These are phyloP conservation scores for Orbilia javanica DNA, from an alignment of 2,329 filamentous ascomycete genomes.

Conservation along the genomic window DNA sequence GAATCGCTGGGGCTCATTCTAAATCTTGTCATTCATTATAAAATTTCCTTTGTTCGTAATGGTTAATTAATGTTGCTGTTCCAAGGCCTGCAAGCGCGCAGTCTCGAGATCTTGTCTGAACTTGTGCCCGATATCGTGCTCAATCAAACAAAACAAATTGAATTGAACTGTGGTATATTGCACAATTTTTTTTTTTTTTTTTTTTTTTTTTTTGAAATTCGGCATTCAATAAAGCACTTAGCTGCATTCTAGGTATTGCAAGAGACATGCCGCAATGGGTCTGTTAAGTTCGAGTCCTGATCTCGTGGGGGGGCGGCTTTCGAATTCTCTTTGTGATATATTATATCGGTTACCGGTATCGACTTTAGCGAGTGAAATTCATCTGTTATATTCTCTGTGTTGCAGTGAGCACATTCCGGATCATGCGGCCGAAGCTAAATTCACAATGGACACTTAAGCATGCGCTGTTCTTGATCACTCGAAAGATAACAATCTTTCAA, in stretches of 20 bases:
- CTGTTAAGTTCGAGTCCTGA: background rate
- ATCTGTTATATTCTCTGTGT: background rate
- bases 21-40: background rate
- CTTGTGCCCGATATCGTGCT: background rate
- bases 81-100: background rate
- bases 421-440: too few relatives aligned
- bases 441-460: background rate
- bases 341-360: background rate
- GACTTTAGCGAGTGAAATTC: background rate
- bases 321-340: too few relatives aligned
- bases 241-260: too few relatives aligned
- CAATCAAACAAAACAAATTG: too few relatives aligned
- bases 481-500: background rate
- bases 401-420: too few relatives aligned
- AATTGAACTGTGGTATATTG: background rate
- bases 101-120: too few relatives aligned
- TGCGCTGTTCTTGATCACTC: background rate
- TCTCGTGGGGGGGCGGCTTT: background rate
- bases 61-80: background rate
- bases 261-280: too few relatives aligned
- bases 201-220: too few relatives aligned
- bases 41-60: background rate
- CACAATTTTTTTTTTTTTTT: background rate
- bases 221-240: too few relatives aligned
- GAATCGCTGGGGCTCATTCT: background rate